These are phyloP conservation scores for Fomes fomentarius DNA, from an alignment of 1,284 basidiomycete species.

Conservation along the genomic window DNA sequence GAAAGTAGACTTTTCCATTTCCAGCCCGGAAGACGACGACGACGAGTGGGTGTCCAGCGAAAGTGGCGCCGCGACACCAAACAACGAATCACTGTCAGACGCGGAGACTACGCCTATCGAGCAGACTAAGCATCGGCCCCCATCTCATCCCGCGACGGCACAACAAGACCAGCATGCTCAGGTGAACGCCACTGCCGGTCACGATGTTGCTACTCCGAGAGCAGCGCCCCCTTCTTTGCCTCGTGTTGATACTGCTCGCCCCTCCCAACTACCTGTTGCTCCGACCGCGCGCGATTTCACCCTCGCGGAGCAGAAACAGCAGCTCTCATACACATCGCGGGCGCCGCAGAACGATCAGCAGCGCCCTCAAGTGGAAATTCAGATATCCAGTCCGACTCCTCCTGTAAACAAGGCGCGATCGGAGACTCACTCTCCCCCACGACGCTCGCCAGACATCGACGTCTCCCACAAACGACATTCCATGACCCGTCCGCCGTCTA, in stretches of 20 bases:
- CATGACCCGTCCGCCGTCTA: slow-evolving; percentile 64
- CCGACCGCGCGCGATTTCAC: slow-evolving; percentile 25
- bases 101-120: slow-evolving; percentile 39
- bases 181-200: slow-evolving; percentile 24
- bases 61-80: slow-evolving; percentile 72
- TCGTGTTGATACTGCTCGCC: slow-evolving; percentile 35
- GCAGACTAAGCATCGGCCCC: slow-evolving; percentile 18
- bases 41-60: slow-evolving; percentile 79
- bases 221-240: slow-evolving; percentile 37
- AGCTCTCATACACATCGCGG: slow-evolving; percentile 6
- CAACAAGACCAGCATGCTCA: slow-evolving; percentile 12
- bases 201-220: slow-evolving; percentile 38
- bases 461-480: slow-evolving; percentile 37
- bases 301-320: slow-evolving; percentile 14
- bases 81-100: slow-evolving; percentile 50
- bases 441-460: slow-evolving; percentile 32
- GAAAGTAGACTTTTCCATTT: slow-evolving; percentile 62
- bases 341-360: slow-evolving; percentile 25
- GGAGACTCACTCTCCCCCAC: slow-evolving; percentile 46
- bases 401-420: slow-evolving; percentile 39
- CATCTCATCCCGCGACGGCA: slow-evolving; percentile 17
- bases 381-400: slow-evolving; percentile 32
- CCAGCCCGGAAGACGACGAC: slow-evolving; percentile 55
- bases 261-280: slow-evolving; percentile 28
- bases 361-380: slow-evolving; percentile 22